These are phyloP conservation scores for Diaporthe australafricana DNA, from an alignment of 2,329 filamentous ascomycete species.

Conservation along the genomic window DNA sequence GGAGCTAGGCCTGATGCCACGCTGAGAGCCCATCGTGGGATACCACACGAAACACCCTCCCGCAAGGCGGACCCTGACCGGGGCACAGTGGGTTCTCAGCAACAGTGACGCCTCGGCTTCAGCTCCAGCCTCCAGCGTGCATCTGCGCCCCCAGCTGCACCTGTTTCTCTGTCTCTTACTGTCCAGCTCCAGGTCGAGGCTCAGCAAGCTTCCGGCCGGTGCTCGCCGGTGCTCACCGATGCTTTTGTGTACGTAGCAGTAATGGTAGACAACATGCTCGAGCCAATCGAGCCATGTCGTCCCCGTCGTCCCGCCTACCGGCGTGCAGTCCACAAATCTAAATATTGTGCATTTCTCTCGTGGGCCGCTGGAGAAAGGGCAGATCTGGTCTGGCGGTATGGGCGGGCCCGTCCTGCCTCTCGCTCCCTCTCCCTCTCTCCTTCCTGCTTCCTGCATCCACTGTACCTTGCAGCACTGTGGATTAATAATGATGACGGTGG, in stretches of 20 bases:
- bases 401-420: background rate
- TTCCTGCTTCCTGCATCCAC: background rate
- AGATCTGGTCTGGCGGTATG: background rate
- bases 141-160: no score
- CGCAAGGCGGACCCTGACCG: constrained; percentile 19
- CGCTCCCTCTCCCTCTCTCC: background rate
- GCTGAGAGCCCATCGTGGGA: background rate
- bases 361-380: constrained; percentile 2
- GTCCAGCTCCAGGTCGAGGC: no score
- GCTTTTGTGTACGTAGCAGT: no score
- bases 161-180: no score
- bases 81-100: background rate
- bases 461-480: constrained; percentile 27
- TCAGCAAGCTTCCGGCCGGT: no score
- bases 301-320: no score
- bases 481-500: constrained; percentile 22
- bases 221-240: no score
- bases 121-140: constrained; percentile 11
- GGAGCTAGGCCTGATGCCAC: constrained; percentile 5
- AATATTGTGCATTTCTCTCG: background rate
- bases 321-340: no score
- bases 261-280: no score
- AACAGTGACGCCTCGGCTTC: constrained; percentile 4
- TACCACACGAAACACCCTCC: constrained; percentile 12
- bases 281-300: no score